Conservation (phyloP, 345 rosid species). For the Aegle marmelos region DNA sequence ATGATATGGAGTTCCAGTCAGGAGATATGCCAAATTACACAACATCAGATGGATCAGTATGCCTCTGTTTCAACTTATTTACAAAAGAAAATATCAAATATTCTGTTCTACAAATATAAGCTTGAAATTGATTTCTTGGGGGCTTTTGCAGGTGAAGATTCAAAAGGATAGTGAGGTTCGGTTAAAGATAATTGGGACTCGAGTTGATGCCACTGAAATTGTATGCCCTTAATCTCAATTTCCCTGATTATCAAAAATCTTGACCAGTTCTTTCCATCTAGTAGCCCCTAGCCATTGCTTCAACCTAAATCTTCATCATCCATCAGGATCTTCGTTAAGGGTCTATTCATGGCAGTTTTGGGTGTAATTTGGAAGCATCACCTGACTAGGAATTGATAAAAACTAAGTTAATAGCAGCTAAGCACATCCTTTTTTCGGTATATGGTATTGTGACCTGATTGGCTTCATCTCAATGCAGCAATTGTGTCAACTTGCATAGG, state of each 20-base stretch:
- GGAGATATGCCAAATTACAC: constrained; percentile 95
- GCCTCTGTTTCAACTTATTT: constrained; percentile 16
- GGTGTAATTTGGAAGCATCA: neutral
- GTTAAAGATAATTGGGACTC: constrained; percentile 85
- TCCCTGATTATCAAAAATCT: neutral
- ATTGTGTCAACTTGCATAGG: neutral
- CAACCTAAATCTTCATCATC: neutral
- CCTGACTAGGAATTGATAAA: neutral
- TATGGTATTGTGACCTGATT: neutral
- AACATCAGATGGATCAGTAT: constrained; percentile 84
- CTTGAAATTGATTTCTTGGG: constrained; percentile 9
- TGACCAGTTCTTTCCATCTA: neutral
- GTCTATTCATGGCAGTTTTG: neutral
- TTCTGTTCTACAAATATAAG: neutral
- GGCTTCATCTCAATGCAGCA: neutral
- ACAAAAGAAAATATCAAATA: neutral
- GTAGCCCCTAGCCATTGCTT: neutral
- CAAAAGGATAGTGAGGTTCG: constrained; percentile 94
- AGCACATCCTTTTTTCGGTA: neutral
- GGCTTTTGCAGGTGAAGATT: constrained; percentile 67
- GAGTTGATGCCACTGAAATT: constrained; percentile 28
- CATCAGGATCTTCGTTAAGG: neutral
- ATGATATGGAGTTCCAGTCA: constrained; percentile 94
- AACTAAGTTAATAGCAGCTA: neutral
- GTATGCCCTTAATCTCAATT: constrained; percentile 12